These are phyloP conservation scores for Rhynchosporium agropyri DNA, from an alignment of 2,329 filamentous ascomycete species.

Conservation along the genomic window DNA sequence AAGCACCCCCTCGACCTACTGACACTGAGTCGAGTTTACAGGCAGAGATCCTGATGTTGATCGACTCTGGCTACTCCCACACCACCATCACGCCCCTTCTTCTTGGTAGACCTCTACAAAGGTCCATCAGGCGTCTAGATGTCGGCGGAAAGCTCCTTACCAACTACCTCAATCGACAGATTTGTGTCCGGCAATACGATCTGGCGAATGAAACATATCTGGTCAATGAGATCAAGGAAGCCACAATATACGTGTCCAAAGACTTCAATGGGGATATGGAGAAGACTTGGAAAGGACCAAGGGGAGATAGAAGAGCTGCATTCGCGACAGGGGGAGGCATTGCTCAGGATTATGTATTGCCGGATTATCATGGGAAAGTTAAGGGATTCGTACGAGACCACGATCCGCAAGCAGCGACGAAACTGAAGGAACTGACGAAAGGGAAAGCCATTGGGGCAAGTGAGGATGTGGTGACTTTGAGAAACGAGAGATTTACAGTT, in stretches of 20 bases:
- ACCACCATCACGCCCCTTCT: constrained; percentile 89
- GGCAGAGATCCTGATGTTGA: constrained; percentile 79
- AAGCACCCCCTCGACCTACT: constrained; percentile 55
- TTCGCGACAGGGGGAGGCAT: constrained; percentile 58
- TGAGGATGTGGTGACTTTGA: constrained; percentile 84
- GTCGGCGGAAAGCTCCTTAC: constrained; percentile 92
- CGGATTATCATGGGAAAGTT: constrained; percentile 66
- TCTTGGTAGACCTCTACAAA: constrained; percentile 76
- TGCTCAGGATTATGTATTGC: constrained; percentile 88
- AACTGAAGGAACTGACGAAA: constrained; percentile 49
- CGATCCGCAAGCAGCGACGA: constrained; percentile 65
- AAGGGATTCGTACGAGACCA: constrained; percentile 77
- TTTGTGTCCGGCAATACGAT: constrained; percentile 91
- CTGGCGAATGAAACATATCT: constrained; percentile 93
- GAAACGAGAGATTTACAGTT: constrained; percentile 88
- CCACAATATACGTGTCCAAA: constrained; percentile 77
- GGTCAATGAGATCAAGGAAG: constrained; percentile 95
- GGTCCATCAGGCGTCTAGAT: constrained; percentile 81
- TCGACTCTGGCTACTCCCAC: constrained; percentile 92
- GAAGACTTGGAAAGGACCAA: constrained; percentile 77
- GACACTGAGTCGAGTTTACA: constrained; percentile 52
- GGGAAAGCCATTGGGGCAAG: constrained; percentile 49
- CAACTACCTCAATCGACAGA: constrained; percentile 86
- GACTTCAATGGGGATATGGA: constrained; percentile 82
- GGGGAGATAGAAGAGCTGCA: constrained; percentile 56